Conservation (phyloP, 2,329 filamentous ascomycete species). For the Calonectria naviculata region DNA sequence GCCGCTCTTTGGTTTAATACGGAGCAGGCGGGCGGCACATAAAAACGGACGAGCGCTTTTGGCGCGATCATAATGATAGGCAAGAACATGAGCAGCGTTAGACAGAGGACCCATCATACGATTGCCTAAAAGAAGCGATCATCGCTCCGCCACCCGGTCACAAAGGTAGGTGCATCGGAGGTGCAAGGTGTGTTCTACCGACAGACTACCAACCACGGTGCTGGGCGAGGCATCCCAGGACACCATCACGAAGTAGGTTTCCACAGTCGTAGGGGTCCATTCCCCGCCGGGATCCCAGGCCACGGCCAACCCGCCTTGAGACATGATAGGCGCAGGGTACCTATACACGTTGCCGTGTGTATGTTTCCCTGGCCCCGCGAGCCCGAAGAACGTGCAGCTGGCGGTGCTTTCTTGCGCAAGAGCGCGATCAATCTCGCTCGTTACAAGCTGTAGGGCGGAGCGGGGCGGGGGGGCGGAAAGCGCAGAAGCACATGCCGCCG, state of each 20-base stretch:
- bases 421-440: neutral
- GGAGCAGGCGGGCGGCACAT: constrained; percentile 26
- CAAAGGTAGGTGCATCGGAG: constrained; percentile 3
- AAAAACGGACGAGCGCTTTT: constrained; percentile 26
- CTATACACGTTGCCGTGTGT: neutral
- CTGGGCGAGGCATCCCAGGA: neutral
- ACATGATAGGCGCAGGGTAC: neutral
- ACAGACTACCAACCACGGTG: constrained; percentile 8
- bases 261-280: neutral
- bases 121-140: constrained; percentile 13
- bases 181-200: neutral
- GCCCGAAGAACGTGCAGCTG: neutral
- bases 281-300: constrained; percentile 10
- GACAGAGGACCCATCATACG: constrained; percentile 13
- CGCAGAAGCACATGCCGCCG: constrained; percentile 15
- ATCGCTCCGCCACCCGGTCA: neutral
- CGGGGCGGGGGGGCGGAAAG: constrained; percentile 11
- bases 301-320: constrained; percentile 3
- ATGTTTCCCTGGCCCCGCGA: neutral
- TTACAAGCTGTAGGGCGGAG: constrained; percentile 7
- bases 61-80: constrained; percentile 25
- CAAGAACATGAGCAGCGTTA: constrained; percentile 10
- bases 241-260: neutral
- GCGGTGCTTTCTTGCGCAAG: neutral
- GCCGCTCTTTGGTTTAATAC: constrained; percentile 24